Evolutionary conservation across 345 rosid genomes (phyloP), one percentile per base, ranked within the genome.

Genomic region (Acer campestre): DNA sequence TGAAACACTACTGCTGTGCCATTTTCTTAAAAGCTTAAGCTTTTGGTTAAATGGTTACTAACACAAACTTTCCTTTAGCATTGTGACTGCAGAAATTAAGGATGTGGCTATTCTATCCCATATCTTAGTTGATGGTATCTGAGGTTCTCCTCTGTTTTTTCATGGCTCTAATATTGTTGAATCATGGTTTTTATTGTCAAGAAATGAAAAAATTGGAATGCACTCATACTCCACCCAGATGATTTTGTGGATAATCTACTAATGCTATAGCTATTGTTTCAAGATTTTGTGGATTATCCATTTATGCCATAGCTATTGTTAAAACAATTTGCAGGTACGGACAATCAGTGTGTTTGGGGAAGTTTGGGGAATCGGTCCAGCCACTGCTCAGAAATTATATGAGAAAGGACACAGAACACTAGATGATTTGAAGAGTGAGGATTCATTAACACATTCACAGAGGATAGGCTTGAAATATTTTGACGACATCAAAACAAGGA

Each of bases 331-430:
- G 18, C 81, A 96, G 99, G 99, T 96, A 64, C 87, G 88, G 64
- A 85, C 98, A 12, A 89, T 96, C 70, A 91, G 82, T 78, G 82
- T 94, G 64, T 92, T 96, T 84, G 99, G 97, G 65, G 98, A 96
- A 84, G 92, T 96, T 69, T 92, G 99, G 99, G 99, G 99, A 69
- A 85, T 92, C 73, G 99, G 99, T 79, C 97, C 98, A 44, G 91
- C 98, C 70, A 96, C 99, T 75, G 97, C 98, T 56, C 86, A 89
- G 75, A 94, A 96, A 80, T 83, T 96, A 80, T 92, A 92, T 79
- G 99, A 96, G 80, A 94, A 94, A 87, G 98, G 99, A 56, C 84
- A 90, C 58, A 92, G 92, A 48, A 84, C 90, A 16, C 84, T 94
- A 56, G 97, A 91, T 67, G 97, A 94, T 78, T 89, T 96, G 84